Base-by-base conservation (phyloP, 371 early-diverging fungal species). In the Mortierella sp. region DNA sequence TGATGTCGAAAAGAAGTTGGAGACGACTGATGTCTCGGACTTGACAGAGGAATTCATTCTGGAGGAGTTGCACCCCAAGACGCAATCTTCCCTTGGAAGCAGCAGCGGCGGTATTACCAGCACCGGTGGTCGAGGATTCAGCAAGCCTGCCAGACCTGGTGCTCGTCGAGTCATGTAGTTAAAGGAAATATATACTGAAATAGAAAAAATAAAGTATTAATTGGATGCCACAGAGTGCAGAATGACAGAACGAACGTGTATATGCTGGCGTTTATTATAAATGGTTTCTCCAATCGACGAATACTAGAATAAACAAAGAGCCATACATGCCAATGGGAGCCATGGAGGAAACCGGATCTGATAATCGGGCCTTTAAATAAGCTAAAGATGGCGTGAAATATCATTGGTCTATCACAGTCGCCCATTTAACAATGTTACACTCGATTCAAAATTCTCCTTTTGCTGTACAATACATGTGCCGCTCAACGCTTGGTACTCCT, bases 1-100 rank as follows among this genome's bases (percentile, higher is more conserved):
- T 40, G 66, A 87, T 5, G 86, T 94, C 7, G 83, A 75, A 32
- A 92, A 92, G 82, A 94, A 93, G 90, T 73, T 92, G 63, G 96
- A 96, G 84, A 89, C 94, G 15, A 94, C 93, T 65, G 89, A 89
- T 72, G 83, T 89, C 1, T 64, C 70, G 9, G 96, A 94, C 58
- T 65, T 96, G 52, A 88, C 91, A 6, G 86, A 87, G 38, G 72
- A 84, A 0, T 90, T 87, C 53, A 74, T 95, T 8, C 72, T 77
- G 38, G 92, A 92, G 43, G 93, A 92, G 50, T 71, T 94, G 21
- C 74, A 84, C 32, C 76, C 84, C 38, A 33, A 55, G 40, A 40
- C 66, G 1, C 63, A 74, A 9, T 59, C 68, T 0, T 36, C 75
- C 8, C 72, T 66, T 59, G 60, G 83, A 50, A 69, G 65, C 48